Conservation (phyloP, 2,329 filamentous ascomycete species). For the Tolypocladium nubicola region DNA sequence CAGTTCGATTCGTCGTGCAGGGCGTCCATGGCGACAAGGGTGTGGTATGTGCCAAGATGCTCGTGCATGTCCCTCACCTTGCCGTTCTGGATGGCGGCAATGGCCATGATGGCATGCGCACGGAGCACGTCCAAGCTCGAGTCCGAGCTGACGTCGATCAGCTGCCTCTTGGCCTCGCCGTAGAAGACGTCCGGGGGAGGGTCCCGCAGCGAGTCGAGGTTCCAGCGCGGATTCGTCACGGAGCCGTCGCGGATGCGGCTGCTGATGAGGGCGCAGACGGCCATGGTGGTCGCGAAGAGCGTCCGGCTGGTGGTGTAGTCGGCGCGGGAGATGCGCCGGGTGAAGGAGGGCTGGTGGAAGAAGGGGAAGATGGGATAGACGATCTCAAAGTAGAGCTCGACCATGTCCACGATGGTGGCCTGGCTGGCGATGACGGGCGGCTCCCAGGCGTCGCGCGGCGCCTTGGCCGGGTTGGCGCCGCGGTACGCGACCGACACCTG, state of each 20-base stretch:
- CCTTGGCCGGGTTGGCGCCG: neutral
- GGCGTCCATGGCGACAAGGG: constrained; percentile 33
- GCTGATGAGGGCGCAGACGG: constrained; percentile 37
- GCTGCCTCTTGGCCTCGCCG: constrained; percentile 7
- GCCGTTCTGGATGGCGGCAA: constrained; percentile 40
- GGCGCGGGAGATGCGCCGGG: constrained; percentile 24
- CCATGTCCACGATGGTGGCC: constrained; percentile 24
- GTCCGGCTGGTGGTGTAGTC: constrained; percentile 31
- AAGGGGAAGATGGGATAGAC: constrained; percentile 44
- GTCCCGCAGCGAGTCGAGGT: constrained; percentile 29
- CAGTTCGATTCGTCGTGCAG: constrained; percentile 44
- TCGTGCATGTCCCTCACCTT: constrained; percentile 37
- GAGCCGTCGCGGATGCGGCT: constrained; percentile 39
- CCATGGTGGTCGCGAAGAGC: constrained; percentile 40
- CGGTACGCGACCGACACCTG: neutral
- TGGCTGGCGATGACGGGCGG: constrained; percentile 8
- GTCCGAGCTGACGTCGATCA: constrained; percentile 2
- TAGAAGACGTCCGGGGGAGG: constrained; percentile 11
- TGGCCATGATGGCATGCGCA: constrained; percentile 31
- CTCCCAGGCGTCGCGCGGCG: constrained; percentile 2
- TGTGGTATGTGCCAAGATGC: constrained; percentile 39
- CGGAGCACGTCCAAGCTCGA: constrained; percentile 8
- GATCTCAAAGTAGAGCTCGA: constrained; percentile 39
- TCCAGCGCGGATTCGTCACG: constrained; percentile 23
- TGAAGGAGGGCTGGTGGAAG: constrained; percentile 35